These are phyloP conservation scores for Diaporthe sp. DNA, from an alignment of 2,329 filamentous ascomycete species.

Conservation along the genomic window DNA sequence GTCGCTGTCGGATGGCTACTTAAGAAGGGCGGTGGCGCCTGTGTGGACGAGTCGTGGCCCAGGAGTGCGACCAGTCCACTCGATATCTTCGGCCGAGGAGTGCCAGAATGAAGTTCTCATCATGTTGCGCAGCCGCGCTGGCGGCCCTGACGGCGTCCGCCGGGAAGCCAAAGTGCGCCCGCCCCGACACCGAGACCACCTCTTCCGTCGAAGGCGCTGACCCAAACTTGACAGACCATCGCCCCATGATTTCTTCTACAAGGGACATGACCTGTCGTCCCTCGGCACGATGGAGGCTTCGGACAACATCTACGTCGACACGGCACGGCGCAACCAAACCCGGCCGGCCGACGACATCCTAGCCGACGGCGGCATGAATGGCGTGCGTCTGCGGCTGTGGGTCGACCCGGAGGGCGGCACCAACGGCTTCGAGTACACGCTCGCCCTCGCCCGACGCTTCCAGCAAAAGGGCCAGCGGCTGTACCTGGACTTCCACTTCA, in stretches of 20 bases:
- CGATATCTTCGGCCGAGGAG: background rate
- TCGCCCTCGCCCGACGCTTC: slow-evolving; percentile 72
- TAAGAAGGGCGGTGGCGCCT: background rate
- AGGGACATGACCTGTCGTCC: slow-evolving; percentile 30
- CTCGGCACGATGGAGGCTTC: slow-evolving; percentile 23
- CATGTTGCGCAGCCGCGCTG: slow-evolving; percentile 2
- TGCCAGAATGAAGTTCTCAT: background rate
- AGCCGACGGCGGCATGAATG: slow-evolving; percentile 27
- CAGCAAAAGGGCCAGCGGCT: slow-evolving; percentile 70
- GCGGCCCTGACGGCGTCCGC: slow-evolving; percentile 17
- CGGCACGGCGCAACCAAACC: slow-evolving; percentile 15
- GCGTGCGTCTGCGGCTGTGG: slow-evolving; percentile 59
- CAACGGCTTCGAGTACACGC: slow-evolving; percentile 77
- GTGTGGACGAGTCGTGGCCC: too few relatives aligned
- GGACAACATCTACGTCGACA: slow-evolving; percentile 23
- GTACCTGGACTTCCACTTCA: slow-evolving; percentile 73
- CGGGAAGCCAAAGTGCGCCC: background rate
- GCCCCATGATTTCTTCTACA: slow-evolving; percentile 9
- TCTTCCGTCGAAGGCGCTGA: background rate
- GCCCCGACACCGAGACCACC: background rate
- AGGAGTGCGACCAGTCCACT: background rate
- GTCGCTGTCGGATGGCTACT: background rate
- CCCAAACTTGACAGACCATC: background rate
- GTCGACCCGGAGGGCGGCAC: slow-evolving; percentile 72
- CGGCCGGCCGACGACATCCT: slow-evolving; percentile 28